Conservation (phyloP, 129 eudicot genomes). For the Cynara cardunculus region DNA sequence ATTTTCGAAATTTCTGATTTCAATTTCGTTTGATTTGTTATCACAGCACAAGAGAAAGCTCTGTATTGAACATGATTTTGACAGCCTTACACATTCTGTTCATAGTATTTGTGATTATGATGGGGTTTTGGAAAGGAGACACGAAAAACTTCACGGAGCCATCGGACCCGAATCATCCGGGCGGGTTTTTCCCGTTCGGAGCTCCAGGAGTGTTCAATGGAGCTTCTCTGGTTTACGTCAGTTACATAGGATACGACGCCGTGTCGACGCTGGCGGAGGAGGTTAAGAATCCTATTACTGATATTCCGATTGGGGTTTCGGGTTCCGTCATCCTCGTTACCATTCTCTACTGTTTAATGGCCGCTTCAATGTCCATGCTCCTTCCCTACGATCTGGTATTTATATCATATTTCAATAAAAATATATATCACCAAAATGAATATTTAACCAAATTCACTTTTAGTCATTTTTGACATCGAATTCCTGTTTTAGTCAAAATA, state of each 20-base stretch:
- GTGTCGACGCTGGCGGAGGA: slow-evolving; percentile 98
- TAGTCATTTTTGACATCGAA: too few relatives aligned
- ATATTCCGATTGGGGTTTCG: slow-evolving; percentile 86
- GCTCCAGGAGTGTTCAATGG: slow-evolving; percentile 86
- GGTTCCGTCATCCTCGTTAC: slow-evolving; percentile 87
- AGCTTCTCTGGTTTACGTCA: slow-evolving; percentile 82
- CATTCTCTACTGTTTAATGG: slow-evolving; percentile 87
- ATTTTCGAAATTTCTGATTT: background rate
- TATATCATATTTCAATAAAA: background rate
- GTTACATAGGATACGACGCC: slow-evolving; percentile 95
- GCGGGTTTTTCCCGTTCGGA: slow-evolving; percentile 88
- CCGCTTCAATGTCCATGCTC: slow-evolving; percentile 91
- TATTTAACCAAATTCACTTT: too few relatives aligned
- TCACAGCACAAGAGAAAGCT: slow-evolving; percentile 84
- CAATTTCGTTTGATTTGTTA: background rate
- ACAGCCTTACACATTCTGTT: slow-evolving; percentile 68
- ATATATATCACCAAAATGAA: background rate
- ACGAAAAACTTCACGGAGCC: slow-evolving; percentile 67
- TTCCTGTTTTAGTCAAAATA: too few relatives aligned
- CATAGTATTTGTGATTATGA: slow-evolving; percentile 61
- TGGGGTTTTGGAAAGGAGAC: slow-evolving; percentile 86
- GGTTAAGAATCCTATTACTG: slow-evolving; percentile 76
- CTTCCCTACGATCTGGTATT: slow-evolving; percentile 88
- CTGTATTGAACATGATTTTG: slow-evolving; percentile 72
- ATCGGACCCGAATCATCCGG: slow-evolving; percentile 47